Percentiles rank a stretch among this genome's conserved stretches.
phyloP scores from a whole-genome alignment of 2,329 filamentous ascomycete species.

The Fusarium brevicatenulatum region DNA sequence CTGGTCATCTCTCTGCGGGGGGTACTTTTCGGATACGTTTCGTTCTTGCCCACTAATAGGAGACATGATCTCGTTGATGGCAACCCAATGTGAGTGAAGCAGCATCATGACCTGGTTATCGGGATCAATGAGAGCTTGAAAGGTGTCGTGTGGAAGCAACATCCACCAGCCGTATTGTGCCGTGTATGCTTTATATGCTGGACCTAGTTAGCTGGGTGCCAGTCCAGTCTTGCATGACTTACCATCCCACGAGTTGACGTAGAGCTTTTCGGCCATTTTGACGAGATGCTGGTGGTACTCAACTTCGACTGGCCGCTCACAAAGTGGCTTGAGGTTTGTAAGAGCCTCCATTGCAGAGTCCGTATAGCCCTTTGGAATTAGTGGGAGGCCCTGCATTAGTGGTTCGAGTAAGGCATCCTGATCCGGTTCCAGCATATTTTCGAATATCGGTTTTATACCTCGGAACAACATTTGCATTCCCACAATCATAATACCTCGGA shows the following conservation, averaged over 20 bases:
- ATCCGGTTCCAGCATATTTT: conserved; percentile 55
- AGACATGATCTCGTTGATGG: conserved; percentile 64
- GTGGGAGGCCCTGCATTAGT: conserved; percentile 57
- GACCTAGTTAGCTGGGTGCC: conserved; percentile 2
- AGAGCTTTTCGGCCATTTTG: conserved; percentile 61
- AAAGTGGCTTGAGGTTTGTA: conserved; percentile 55
- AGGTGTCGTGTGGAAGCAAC: conserved; percentile 62
- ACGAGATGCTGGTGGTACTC: conserved; percentile 58
- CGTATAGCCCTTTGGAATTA: conserved; percentile 57
- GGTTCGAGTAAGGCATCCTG: conserved; percentile 56
- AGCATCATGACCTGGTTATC: conserved; percentile 58
- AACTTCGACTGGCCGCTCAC: conserved; percentile 54
- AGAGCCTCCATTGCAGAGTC: conserved; percentile 60
- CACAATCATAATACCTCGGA: conserved; percentile 66
- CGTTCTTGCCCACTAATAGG: conserved; percentile 58
- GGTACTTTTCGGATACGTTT: conserved; percentile 46
- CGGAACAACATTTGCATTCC: conserved; percentile 63
- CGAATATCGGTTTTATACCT: conserved; percentile 61
- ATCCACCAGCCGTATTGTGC: conserved; percentile 68
- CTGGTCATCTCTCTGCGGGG: conserved; percentile 35
- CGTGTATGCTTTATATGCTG: conserved; percentile 62
- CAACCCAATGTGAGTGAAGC: conserved; percentile 65
- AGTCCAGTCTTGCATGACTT: conserved; percentile 20
- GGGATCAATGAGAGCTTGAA: conserved; percentile 61
- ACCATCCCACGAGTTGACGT: conserved; percentile 64